Evolutionary conservation across 108 stramenopile genomes (phyloP).

Genomic region (Discostella stelligeroides): DNA sequence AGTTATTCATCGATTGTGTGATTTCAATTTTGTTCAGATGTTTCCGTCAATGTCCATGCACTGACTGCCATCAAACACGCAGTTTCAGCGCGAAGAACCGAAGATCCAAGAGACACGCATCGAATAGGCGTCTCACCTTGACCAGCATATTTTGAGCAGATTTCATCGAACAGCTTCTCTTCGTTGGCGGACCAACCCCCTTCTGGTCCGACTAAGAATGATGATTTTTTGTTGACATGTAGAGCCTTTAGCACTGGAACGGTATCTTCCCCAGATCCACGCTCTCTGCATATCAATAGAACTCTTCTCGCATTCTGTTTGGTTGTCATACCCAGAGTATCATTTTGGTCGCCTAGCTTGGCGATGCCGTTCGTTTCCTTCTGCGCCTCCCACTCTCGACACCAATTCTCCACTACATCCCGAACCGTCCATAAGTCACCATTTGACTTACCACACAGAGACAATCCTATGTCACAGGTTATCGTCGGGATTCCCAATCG

Average conservation of each 20-base stretch:
- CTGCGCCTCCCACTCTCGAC: constrained; percentile 9
- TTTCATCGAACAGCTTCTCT: constrained; percentile 52
- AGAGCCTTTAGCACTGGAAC: constrained; percentile 58
- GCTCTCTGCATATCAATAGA: constrained; percentile 71
- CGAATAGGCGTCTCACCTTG: constrained; percentile 30
- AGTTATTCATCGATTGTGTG: not conserved
- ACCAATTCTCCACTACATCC: constrained; percentile 32
- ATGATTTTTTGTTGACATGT: constrained; percentile 34
- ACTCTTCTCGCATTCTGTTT: constrained; percentile 4
- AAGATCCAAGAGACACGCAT: constrained; percentile 69
- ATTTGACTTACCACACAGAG: constrained; percentile 2
- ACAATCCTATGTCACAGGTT: constrained; percentile 4
- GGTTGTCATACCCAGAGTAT: not conserved
- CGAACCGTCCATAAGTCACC: constrained; percentile 18
- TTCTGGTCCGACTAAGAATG: constrained; percentile 80
- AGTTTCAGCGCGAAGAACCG: constrained; percentile 78
- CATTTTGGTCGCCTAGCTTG: not conserved
- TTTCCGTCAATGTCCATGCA: constrained; percentile 48
- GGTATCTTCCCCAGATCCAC: constrained; percentile 26
- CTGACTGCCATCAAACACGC: constrained; percentile 69
- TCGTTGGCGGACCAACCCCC: constrained; percentile 85
- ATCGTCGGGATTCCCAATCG: constrained; percentile 64
- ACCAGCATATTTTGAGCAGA: constrained; percentile 9
- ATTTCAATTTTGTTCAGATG: constrained; percentile 9
- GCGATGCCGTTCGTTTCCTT: not conserved